Base-by-base conservation (phyloP, 108 stramenopile genomes). In the Aureococcus anophagefferens region DNA sequence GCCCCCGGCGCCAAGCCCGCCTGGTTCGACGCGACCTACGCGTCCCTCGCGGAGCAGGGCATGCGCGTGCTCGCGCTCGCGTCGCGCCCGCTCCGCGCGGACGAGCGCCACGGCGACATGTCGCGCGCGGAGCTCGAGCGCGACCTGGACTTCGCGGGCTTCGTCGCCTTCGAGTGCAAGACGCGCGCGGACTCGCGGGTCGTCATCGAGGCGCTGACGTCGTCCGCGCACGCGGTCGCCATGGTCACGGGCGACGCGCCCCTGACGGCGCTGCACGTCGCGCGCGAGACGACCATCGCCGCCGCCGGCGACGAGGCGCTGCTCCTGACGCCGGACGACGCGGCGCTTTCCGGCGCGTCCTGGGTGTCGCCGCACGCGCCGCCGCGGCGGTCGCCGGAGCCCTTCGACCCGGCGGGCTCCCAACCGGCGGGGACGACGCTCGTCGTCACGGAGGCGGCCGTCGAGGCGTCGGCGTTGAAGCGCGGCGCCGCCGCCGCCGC, bases 191-290 rank as follows among this genome's bases (percentile, higher is more conserved):
- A 59, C 51, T 59, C 51, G 51, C 51, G 51, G 21, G 51, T 59
- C 51, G 51, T 59, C 21, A 28, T 59, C 21, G 25, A 18, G 51
- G 35, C 79, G 69, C 85, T 96, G 62, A 88, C 86, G 77, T 90
- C 95, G 69, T 93, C 94, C 45, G 94, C 91, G 28, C 89, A 93
- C 89, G 74, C 74, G 28, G 88, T 95, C 17, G 85, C 91, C 5
- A 97, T 97, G 96, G 89, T 96, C 28, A 97, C 96, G 32, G 96
- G 96, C 0, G 96, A 97, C 83, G 93, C 94, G 0, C 75, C 95
- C 32, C 79, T 97, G 35, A 97, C 96, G 32, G 94, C 94, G 14
- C 81, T 92, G 70, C 94, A 97, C 73, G 96, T 97, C 21, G 96
- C 96, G 21, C 92, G 90, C 69, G 93, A 95, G 78, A 94, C 94